Evolutionary conservation across 2,329 filamentous ascomycete species (phyloP).

Genomic region (Dothistroma septosporum): DNA sequence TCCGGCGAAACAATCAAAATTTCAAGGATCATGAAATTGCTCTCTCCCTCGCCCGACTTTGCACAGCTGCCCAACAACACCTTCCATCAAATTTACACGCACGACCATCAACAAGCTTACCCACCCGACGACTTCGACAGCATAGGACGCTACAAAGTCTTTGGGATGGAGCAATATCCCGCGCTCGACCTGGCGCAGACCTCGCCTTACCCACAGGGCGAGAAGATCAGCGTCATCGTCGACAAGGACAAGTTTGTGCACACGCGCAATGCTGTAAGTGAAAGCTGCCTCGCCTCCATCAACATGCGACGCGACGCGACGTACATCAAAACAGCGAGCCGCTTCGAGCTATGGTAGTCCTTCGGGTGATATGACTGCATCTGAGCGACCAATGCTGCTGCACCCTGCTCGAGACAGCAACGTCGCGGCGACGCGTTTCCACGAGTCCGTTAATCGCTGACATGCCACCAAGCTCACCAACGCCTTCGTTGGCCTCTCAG

Average conservation of each 20-base stretch:
- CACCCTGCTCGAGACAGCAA: not conserved
- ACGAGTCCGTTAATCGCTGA: slow-evolving; percentile 1
- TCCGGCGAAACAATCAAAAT: not conserved
- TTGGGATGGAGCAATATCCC: slow-evolving; percentile 3
- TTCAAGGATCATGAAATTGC: not conserved
- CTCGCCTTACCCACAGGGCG: not conserved
- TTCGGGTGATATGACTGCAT: not conserved
- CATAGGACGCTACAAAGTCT: not conserved
- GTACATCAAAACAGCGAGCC: not conserved
- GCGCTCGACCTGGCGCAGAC: not conserved
- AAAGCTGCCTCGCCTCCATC: not conserved
- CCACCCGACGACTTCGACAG: not conserved
- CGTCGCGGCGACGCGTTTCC: slow-evolving; percentile 3
- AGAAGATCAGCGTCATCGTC: slow-evolving; percentile 14
- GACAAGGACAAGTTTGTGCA: slow-evolving; percentile 21
- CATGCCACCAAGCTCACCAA: slow-evolving; percentile 59
- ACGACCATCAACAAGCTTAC: not conserved
- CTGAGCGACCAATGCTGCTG: not conserved
- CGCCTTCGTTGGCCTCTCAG: slow-evolving; percentile 73
- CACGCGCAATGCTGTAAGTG: slow-evolving; percentile 24
- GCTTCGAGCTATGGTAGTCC: not conserved
- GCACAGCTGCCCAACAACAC: not conserved
- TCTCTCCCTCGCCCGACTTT: not conserved
- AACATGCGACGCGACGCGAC: slow-evolving; percentile 3
- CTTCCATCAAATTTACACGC: not conserved